These are phyloP conservation scores for Steccherinum ochraceum DNA, from an alignment of 768 basidiomycete genomes.

Conservation along the genomic window DNA sequence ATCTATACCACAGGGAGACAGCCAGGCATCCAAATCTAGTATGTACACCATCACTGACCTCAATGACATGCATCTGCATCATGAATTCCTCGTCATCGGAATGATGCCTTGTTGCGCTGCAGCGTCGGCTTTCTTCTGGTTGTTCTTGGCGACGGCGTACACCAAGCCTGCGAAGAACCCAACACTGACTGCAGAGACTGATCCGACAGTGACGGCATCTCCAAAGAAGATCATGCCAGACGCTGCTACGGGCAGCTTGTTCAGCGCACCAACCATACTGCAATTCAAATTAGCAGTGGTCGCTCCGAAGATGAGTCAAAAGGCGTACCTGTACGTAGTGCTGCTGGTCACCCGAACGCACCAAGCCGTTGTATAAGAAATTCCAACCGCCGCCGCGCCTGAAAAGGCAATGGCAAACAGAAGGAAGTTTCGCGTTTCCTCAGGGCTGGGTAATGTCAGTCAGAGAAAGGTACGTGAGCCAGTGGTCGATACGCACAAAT, in stretches of 20 bases:
- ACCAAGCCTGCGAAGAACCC: slow-evolving; percentile 91
- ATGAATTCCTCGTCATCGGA: slow-evolving; percentile 52
- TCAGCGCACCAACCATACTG: slow-evolving; percentile 95
- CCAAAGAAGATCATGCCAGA: slow-evolving; percentile 99
- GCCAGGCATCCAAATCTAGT: background rate
- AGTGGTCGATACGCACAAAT: slow-evolving; percentile 90
- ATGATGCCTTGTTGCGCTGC: slow-evolving; percentile 46
- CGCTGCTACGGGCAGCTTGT: slow-evolving; percentile 96
- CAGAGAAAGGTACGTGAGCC: too few relatives aligned
- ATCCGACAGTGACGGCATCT: slow-evolving; percentile 81
- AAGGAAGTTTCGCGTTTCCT: slow-evolving; percentile 69
- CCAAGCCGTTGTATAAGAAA: slow-evolving; percentile 99
- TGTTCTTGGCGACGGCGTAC: slow-evolving; percentile 92
- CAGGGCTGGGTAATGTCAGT: too few relatives aligned
- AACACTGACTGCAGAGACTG: slow-evolving; percentile 78
- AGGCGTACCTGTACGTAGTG: slow-evolving; percentile 90
- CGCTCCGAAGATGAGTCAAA: background rate
- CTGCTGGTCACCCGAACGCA: slow-evolving; percentile 94
- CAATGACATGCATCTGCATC: slow-evolving; percentile 4
- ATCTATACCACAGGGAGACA: background rate
- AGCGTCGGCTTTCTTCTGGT: slow-evolving; percentile 75
- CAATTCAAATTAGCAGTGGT: too few relatives aligned
- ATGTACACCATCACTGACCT: slow-evolving; percentile 1
- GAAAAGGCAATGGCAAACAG: slow-evolving; percentile 90
- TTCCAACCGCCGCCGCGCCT: slow-evolving; percentile 95